Evolutionary conservation across 306 rosid genomes (phyloP), one percentile per base, ranked within the genome.

Genomic region (Datisca glomerata): DNA sequence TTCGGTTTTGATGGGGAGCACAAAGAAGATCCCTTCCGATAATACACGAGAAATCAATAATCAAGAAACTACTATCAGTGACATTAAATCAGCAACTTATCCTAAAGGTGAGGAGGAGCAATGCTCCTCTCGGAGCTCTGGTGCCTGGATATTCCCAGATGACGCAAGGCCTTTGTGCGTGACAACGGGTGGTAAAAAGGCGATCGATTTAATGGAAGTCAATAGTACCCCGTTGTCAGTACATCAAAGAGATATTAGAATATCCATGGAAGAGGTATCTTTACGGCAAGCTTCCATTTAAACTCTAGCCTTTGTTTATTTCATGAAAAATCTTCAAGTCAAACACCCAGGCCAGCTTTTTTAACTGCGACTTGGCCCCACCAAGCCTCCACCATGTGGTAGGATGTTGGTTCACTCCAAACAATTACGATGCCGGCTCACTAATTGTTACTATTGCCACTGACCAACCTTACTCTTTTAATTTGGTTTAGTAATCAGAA

Each of bases 71-170:
- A 47, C 72, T 28, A 47, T 48, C 22, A 48, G 54, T 55, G 27
- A 57, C 8, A 34, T 20, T 46, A 57, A 46, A 49, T 39, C 73
- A 57, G 18, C 24, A 35, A 52, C 15, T 9, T 45, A 42, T 27
- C 33, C 17, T 3, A 53, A 56, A 34, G 50, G 56, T 41, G n/a
- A 63, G 45, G 18, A 37, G 17, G 41, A 41, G 47, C 48, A 25
- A 22, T 28, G 31, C 43, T 21, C 51, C n/a, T 43, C 43, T 61
- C 69, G 56, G 51, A 49, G 60, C 36, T 79, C 74, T 41, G 63
- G 70, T 37, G 61, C 49, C 6, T 71, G 92, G 87, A 64, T 68
- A 51, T 61, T 73, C 50, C 83, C 76, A 32, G 72, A 67, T 40
- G 80, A 61, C 55, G 29, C 25, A 31, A 60, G 68, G 55, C 61